phyloP scores from a whole-genome alignment of 2,329 filamentous ascomycete genomes.

The Thyridium curvatum region DNA sequence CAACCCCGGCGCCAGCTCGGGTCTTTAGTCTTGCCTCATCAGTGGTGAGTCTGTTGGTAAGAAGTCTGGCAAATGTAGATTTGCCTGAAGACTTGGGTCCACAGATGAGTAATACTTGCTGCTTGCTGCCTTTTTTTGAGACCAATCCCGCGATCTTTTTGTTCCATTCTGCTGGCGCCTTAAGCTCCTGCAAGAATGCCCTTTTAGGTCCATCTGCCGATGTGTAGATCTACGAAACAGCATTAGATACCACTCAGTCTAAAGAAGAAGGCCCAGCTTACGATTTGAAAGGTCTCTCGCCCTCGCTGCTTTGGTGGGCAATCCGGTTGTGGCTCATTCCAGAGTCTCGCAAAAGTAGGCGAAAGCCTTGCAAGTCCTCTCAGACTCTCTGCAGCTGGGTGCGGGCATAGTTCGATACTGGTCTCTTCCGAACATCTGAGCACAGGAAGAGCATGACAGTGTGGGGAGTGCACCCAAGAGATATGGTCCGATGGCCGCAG shows the following conservation, averaged over 20 bases:
- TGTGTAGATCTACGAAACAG: slow-evolving; percentile 39
- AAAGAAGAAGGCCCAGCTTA: slow-evolving; percentile 22
- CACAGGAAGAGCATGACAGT: slow-evolving; percentile 64
- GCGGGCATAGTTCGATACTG: slow-evolving; percentile 48
- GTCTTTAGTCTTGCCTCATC: slow-evolving; percentile 19
- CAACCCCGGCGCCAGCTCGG: slow-evolving; percentile 30
- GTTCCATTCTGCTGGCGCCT: slow-evolving; percentile 55
- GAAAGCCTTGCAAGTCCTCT: slow-evolving; percentile 52
- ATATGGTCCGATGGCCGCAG: slow-evolving; percentile 37
- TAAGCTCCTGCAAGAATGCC: slow-evolving; percentile 45
- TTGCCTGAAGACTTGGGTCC: slow-evolving; percentile 71
- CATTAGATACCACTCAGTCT: neutral
- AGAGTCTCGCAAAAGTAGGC: slow-evolving; percentile 61
- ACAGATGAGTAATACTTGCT: slow-evolving; percentile 50
- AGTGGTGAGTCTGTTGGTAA: slow-evolving; percentile 63
- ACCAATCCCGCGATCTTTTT: slow-evolving; percentile 44
- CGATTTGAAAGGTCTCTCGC: slow-evolving; percentile 41
- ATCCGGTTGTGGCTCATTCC: slow-evolving; percentile 41
- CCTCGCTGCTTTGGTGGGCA: slow-evolving; percentile 19
- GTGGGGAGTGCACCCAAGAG: slow-evolving; percentile 58
- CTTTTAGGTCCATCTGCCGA: slow-evolving; percentile 45
- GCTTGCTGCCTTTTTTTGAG: slow-evolving; percentile 23
- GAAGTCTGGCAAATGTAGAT: slow-evolving; percentile 63
- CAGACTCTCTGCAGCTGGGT: slow-evolving; percentile 41
- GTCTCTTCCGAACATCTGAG: slow-evolving; percentile 48